Evolutionary conservation across 257 asterid genomes (phyloP).

Genomic region (Verbascum thapsus): DNA sequence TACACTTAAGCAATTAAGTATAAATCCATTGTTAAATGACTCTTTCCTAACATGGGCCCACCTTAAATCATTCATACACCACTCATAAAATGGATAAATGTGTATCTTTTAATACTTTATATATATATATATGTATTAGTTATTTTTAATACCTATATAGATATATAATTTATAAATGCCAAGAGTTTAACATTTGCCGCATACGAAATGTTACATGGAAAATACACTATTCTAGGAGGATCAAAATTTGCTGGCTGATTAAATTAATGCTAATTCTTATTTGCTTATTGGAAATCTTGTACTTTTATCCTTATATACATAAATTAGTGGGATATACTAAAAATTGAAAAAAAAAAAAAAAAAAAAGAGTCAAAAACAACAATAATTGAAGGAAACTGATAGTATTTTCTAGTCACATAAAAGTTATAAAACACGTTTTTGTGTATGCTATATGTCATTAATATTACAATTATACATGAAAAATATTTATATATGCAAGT

Average conservation of each 20-base stretch:
- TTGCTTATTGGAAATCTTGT: conserved; percentile 10
- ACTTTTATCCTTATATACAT: conserved; percentile 4
- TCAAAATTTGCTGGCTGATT: conserved; percentile 5
- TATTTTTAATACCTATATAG: too few species aligned
- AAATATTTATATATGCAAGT: too few species aligned
- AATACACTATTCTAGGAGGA: conserved; percentile 28
- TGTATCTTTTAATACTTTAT: too few species aligned
- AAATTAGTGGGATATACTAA: conserved; percentile 3
- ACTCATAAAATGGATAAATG: neutral
- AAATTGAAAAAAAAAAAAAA: neutral
- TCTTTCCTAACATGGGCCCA: conserved; percentile 52
- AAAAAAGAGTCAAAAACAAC: neutral
- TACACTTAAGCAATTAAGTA: conserved; percentile 32
- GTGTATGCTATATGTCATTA: too few species aligned
- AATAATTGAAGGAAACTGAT: conserved; percentile 29
- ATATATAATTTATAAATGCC: too few species aligned
- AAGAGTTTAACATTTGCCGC: conserved; percentile 33
- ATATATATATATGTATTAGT: too few species aligned
- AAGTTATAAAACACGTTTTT: too few species aligned
- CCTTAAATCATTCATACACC: conserved; percentile 26
- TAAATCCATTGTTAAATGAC: conserved; percentile 41
- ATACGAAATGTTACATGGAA: conserved; percentile 29
- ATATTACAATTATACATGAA: too few species aligned
- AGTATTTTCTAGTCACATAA: too few species aligned
- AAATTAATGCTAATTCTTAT: conserved; percentile 26